Evolutionary conservation across 75 land plant genomes (phyloP).

Genomic region (Adiantum capillusveneris): DNA sequence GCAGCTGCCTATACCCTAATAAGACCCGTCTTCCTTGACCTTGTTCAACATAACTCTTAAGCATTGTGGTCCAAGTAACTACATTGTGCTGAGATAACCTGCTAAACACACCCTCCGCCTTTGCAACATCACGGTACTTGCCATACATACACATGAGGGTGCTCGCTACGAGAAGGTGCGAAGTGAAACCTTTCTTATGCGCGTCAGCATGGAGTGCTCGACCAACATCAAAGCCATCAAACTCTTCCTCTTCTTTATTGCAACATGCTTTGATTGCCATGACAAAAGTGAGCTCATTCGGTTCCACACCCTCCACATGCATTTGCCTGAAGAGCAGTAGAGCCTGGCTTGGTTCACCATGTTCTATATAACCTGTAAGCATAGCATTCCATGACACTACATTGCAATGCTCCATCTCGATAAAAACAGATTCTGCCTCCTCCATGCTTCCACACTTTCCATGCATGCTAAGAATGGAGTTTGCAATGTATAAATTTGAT

Average conservation of each 20-base stretch:
- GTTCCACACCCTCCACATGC: background rate
- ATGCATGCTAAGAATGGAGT: constrained; percentile 43
- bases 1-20: background rate
- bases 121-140: background rate
- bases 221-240: background rate
- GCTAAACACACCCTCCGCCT: background rate
- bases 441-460: constrained; percentile 7
- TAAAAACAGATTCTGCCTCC: constrained; percentile 5
- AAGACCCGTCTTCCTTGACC: background rate
- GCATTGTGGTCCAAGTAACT: constrained; percentile 5
- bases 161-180: constrained; percentile 1
- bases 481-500: constrained; percentile 44
- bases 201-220: background rate
- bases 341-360: constrained; percentile 1
- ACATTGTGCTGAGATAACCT: background rate
- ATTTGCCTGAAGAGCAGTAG: constrained; percentile 3
- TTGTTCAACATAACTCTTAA: background rate
- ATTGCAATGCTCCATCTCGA: background rate
- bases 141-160: constrained; percentile 3
- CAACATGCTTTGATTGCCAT: constrained; percentile 4
- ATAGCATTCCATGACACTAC: constrained; percentile 9
- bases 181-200: background rate
- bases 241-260: background rate
- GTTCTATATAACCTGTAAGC: constrained; percentile 2
- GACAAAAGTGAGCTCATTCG: background rate